phyloP scores from a whole-genome alignment of 768 basidiomycete genomes.

The Mycena kentingensis region DNA sequence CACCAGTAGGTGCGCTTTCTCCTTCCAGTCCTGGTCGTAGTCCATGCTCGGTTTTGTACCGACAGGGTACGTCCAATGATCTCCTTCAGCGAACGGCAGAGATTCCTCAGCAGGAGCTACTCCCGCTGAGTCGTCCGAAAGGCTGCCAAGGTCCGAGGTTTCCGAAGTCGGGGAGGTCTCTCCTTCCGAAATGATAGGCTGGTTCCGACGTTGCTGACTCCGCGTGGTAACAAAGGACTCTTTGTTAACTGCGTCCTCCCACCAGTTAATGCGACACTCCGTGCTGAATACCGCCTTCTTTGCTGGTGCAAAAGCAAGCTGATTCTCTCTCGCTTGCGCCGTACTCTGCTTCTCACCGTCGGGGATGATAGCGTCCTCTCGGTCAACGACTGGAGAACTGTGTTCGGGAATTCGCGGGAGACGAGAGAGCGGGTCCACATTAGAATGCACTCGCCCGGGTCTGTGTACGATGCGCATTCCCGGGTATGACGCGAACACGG shows the following conservation, averaged over 20 bases:
- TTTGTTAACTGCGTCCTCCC: not conserved
- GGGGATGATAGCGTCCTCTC: not conserved
- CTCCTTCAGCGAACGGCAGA: not conserved
- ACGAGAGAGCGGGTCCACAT: constrained; percentile 14
- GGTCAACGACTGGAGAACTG: not conserved
- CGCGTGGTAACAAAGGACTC: not conserved
- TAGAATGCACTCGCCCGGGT: constrained; percentile 31
- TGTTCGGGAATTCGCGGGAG: not conserved
- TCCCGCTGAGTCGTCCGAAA: not conserved
- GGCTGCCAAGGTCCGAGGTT: not conserved
- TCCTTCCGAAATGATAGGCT: no score
- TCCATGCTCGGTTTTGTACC: not conserved
- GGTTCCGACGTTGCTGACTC: no score
- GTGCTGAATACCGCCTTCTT: not conserved
- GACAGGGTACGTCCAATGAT: not conserved
- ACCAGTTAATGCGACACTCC: no score
- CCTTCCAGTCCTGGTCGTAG: not conserved
- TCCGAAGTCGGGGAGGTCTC: not conserved
- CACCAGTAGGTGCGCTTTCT: not conserved
- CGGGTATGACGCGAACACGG: constrained; percentile 29
- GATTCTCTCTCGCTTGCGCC: not conserved
- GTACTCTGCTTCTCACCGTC: not conserved
- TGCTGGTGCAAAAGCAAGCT: not conserved
- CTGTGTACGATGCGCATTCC: constrained; percentile 29
- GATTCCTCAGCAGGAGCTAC: not conserved